Evolutionary conservation across 176 grass and related monocot genomes (phyloP).

Genomic region (Ensete ventricosum): DNA sequence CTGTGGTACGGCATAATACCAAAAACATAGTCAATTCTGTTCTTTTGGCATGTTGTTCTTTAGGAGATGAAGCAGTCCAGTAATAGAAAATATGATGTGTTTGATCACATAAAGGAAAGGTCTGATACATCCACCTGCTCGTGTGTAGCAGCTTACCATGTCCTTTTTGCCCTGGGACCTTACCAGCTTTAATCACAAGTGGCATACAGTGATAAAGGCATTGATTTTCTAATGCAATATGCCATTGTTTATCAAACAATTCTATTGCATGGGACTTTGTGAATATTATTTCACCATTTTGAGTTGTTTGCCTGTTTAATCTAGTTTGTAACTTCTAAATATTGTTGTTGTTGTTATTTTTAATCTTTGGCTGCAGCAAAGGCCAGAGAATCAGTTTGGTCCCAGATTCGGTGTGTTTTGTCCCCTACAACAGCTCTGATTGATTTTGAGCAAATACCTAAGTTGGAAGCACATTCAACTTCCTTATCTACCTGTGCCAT

Average conservation of each 20-base stretch:
- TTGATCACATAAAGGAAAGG: not conserved
- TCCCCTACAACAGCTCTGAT: constrained; percentile 6
- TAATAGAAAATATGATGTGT: not conserved
- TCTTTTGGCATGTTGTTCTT: not conserved
- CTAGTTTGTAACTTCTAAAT: not conserved
- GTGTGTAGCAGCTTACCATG: not conserved
- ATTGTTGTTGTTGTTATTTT: not conserved
- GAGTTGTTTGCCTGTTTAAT: not conserved
- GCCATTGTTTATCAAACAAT: not conserved
- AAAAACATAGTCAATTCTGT: not conserved
- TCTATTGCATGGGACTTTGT: not conserved
- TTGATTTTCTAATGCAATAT: not conserved
- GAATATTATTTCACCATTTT: not conserved
- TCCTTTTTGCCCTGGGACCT: not conserved
- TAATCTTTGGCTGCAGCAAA: constrained; percentile 6
- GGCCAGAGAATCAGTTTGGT: constrained; percentile 8
- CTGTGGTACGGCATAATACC: not conserved
- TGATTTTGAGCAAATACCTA: constrained; percentile 3
- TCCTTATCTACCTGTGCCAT: not conserved
- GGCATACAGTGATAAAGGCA: not conserved
- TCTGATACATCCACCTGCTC: not conserved
- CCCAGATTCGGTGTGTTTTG: constrained; percentile 8
- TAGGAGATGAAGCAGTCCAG: not conserved
- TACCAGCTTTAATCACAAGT: not conserved
- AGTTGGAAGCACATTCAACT: constrained; percentile 9